Evolutionary conservation across 768 basidiomycete genomes (phyloP), one percentile per base, ranked within the genome.

Genomic region (Tulasnella sp.): DNA sequence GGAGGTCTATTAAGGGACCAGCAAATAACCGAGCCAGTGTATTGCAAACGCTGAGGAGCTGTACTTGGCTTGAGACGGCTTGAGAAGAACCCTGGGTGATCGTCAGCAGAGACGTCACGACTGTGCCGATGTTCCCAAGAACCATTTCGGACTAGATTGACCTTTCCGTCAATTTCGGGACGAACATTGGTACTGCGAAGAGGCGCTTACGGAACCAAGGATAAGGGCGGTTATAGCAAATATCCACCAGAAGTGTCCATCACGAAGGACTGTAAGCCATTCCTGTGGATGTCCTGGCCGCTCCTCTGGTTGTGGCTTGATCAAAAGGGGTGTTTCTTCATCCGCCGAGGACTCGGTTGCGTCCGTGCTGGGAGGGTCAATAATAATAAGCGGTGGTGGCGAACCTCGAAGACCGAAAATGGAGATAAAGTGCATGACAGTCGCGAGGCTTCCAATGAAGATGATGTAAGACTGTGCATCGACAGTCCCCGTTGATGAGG

Each of bases 111-210:
- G 75, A 74, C 56, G 85, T 83, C 19, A 92, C 88, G 75, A 95
- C 92, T 1, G 92, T 90, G 48, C 93, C 94, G 72, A 95, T 91
- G 82, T 94, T 95, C 27, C 93, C 92, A 27, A 95, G 91, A 31
- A 95, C 75, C 82, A 82, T 82, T 78, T 82, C 82, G 36, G 82
- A 76, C 82, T 82, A 52, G 24, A 34, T 52, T 39, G 12, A 56
- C n/a, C 27, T 12, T 62, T 52, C n/a, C 79, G 76, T 68, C 12
- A 79, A 3, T 36, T 18, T 18, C 19, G 44, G 44, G 31, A 14
- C 27, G 19, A 27, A 36, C 12, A 18, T 14, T 1, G 6, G 31
- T 19, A 19, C 62, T 34, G 31, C 27, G 36, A 18, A 31, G 10
- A 27, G 18, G n/a, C 12, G 88, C 92, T 85, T 82, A 94, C 93